Evolutionary conservation across 1,284 basidiomycete species (phyloP).

Genomic region (Phellopilus nigrolimitatus): DNA sequence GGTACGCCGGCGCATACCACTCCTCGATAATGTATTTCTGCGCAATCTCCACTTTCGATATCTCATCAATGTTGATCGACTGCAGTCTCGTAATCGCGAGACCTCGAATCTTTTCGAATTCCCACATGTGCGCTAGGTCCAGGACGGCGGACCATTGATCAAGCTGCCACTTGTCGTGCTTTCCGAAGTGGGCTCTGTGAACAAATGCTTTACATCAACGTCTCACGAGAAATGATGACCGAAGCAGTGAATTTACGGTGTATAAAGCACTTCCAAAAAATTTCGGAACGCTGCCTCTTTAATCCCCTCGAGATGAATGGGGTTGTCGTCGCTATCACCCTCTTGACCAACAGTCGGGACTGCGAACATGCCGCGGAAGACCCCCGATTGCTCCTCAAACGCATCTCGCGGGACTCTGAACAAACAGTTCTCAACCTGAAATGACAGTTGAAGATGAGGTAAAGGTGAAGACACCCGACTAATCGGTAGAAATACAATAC

Average conservation of each 20-base stretch:
- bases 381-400: conserved; percentile 10
- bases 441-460: not conserved
- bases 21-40: conserved; percentile 2
- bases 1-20: conserved; percentile 3
- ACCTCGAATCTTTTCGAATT: conserved; percentile 4
- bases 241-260: not conserved
- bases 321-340: conserved; percentile 1
- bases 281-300: conserved; percentile 3
- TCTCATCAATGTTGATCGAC: not conserved
- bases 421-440: conserved; percentile 10
- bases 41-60: conserved; percentile 5
- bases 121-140: conserved; percentile 11
- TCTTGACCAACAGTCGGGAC: not conserved
- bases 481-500: not conserved
- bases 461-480: not conserved
- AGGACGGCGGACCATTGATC: conserved; percentile 8
- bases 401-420: conserved; percentile 10
- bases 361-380: conserved; percentile 12
- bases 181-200: not conserved
- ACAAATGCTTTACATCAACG: not conserved
- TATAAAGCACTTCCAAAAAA: conserved; percentile 7
- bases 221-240: not conserved
- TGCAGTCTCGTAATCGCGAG: not conserved
- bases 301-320: conserved; percentile 6
- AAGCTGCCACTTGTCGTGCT: not conserved